Evolutionary conservation across 192 early-diverging fungal genomes (phyloP), one percentile per base, ranked within the genome.

Genomic region (Physocladia obscura): DNA sequence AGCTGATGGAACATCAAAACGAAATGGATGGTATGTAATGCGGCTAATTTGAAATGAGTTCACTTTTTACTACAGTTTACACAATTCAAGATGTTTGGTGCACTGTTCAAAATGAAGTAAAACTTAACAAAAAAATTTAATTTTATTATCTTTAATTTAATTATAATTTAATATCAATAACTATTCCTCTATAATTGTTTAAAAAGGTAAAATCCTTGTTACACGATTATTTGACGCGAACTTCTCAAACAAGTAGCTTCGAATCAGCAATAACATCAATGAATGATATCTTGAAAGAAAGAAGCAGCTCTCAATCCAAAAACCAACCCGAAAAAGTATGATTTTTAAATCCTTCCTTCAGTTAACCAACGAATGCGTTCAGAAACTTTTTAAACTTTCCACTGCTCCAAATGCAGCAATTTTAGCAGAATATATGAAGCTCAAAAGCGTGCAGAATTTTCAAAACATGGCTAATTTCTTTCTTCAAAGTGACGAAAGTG

Each of bases 181-280:
- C 8, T 13, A 44, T 44, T 44, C 40, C 68, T 13, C 44, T 48
- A 13, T 21, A 22, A 29, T 6, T n/a, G n/a, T n/a, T n/a, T n/a
- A n/a, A n/a, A n/a, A n/a, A 72, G 70, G 68, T 86, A 49, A 84
- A 82, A 59, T 72, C 82, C 1, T 58, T 87, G 6, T 64, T 87
- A 26, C 84, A 81, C 55, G 85, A 87, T 44, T 84, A 87, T 52
- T 64, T 87, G 5, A 77, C 73, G 1, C 70, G 54, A 31, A 34
- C 76, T 1, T 69, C 75, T 21, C 59, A 47, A 13, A 70, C 60
- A 52, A 44, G 37, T 3, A 49, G 57, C 26, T 67, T 69, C 27
- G 29, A 72, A 29, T 78, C 44, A 37, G 68, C 73, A 11, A 65
- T 70, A 19, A 56, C 74, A 15, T 76, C 81, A 0, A 71, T 82